phyloP scores from a whole-genome alignment of 306 rosid genomes.

The Prosopis cineraria region DNA sequence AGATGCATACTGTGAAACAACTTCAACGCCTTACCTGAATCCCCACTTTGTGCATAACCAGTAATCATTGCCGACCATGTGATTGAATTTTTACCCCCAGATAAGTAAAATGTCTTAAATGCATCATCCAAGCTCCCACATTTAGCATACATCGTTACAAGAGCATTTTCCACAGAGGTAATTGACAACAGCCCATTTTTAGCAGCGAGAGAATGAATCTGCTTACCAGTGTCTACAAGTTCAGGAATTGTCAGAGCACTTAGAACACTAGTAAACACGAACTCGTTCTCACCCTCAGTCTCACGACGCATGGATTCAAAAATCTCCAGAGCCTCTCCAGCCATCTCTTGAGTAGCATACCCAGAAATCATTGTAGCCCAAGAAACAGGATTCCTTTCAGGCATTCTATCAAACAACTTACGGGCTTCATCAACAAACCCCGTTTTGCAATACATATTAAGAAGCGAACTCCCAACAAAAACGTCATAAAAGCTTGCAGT shows the following conservation, averaged over 20 bases:
- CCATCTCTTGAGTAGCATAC: slow-evolving; percentile 52
- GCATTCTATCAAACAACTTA: slow-evolving; percentile 76
- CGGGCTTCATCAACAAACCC: slow-evolving; percentile 62
- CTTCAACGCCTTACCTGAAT: slow-evolving; percentile 58
- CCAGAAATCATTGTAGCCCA: slow-evolving; percentile 89
- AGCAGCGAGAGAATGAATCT: slow-evolving; percentile 66
- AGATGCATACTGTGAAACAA: slow-evolving; percentile 66
- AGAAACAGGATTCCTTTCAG: slow-evolving; percentile 60
- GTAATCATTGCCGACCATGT: slow-evolving; percentile 93
- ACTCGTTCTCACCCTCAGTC: slow-evolving; percentile 53
- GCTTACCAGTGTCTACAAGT: slow-evolving; percentile 57
- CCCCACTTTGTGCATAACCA: slow-evolving; percentile 81
- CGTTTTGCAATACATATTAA: slow-evolving; percentile 64
- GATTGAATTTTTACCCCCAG: slow-evolving; percentile 66
- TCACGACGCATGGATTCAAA: slow-evolving; percentile 46
- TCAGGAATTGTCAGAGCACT: slow-evolving; percentile 51
- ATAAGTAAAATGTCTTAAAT: slow-evolving; percentile 54
- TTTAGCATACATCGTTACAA: slow-evolving; percentile 81
- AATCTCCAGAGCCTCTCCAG: slow-evolving; percentile 55
- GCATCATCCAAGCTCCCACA: slow-evolving; percentile 83
- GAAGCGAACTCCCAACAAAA: slow-evolving; percentile 75
- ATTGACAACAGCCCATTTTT: slow-evolving; percentile 61
- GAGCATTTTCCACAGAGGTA: slow-evolving; percentile 70
- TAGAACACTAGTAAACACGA: slow-evolving; percentile 61
- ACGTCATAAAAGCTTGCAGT: slow-evolving; percentile 53